These are phyloP conservation scores for Gentiana straminea DNA, from an alignment of 257 asterid species.

Conservation along the genomic window DNA sequence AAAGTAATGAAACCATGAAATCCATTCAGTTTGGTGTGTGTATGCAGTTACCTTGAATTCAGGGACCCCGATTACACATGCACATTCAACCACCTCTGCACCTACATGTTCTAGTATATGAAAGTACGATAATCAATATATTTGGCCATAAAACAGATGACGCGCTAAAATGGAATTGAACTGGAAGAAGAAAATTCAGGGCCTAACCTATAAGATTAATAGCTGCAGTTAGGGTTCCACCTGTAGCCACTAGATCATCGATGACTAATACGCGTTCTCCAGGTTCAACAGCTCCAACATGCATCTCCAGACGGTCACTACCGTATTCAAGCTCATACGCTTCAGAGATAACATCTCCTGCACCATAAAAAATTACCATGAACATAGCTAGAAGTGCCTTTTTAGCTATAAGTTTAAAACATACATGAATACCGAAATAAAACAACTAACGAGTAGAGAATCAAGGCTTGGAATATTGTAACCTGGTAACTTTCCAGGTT, in stretches of 20 bases:
- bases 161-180: neutral
- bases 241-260: slow-evolving; percentile 87
- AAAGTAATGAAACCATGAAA: too few species aligned
- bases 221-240: slow-evolving; percentile 85
- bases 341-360: slow-evolving; percentile 59
- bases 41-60: slow-evolving; percentile 48
- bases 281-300: slow-evolving; percentile 58
- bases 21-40: too few species aligned
- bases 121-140: slow-evolving; percentile 1
- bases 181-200: neutral
- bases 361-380: too few species aligned
- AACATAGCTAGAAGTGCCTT: too few species aligned
- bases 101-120: slow-evolving; percentile 42
- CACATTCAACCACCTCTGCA: slow-evolving; percentile 71
- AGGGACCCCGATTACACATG: slow-evolving; percentile 71
- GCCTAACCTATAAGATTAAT: slow-evolving; percentile 60
- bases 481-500: slow-evolving; percentile 79
- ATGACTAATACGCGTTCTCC: slow-evolving; percentile 65
- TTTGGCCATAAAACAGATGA: neutral
- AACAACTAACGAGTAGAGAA: too few species aligned
- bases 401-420: too few species aligned
- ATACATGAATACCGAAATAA: too few species aligned
- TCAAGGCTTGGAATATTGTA: neutral
- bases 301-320: slow-evolving; percentile 69
- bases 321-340: slow-evolving; percentile 80